A percentile compares a stretch with the other conserved stretches of the same genome.
These are phyloP conservation scores for Amanita pseudoporphyria DNA, from an alignment of 768 basidiomycete genomes.

Conservation along the genomic window DNA sequence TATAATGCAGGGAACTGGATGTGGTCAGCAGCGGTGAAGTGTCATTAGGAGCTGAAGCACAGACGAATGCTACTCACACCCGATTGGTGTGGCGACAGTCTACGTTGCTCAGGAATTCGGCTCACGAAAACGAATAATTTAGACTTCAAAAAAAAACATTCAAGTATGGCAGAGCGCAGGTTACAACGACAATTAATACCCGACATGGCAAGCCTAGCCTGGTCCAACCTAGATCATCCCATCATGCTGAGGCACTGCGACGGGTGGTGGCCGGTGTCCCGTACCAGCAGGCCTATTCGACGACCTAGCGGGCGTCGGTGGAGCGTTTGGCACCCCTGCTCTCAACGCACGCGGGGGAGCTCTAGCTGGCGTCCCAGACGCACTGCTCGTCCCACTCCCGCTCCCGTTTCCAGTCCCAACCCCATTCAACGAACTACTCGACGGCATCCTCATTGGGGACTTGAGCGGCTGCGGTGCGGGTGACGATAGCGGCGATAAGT, in stretches of 20 bases:
- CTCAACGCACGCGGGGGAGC: slow-evolving; percentile 1
- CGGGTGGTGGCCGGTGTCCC: slow-evolving; percentile 24
- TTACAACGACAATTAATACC: too few relatives aligned
- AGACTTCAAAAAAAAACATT: not conserved
- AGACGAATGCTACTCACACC: too few relatives aligned
- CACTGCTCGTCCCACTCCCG: not conserved
- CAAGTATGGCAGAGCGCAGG: too few relatives aligned
- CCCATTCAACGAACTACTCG: not conserved
- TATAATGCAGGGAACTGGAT: too few relatives aligned
- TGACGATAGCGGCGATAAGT: not conserved
- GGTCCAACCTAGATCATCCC: slow-evolving; percentile 15
- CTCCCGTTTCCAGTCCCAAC: not conserved
- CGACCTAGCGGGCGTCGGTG: slow-evolving; percentile 24
- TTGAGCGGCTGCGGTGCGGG: not conserved
- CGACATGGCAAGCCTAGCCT: not conserved
- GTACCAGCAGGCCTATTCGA: slow-evolving; percentile 34
- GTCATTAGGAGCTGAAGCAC: too few relatives aligned
- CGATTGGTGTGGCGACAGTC: too few relatives aligned
- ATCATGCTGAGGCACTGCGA: slow-evolving; percentile 34
- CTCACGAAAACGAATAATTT: too few relatives aligned
- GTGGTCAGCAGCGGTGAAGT: too few relatives aligned
- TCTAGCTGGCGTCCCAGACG: not conserved
- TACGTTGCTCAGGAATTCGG: too few relatives aligned
- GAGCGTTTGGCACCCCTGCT: not conserved
- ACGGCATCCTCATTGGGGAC: not conserved